Evolutionary conservation across 208 protist species (phyloP).

Genomic region (Leishmania arabica): DNA sequence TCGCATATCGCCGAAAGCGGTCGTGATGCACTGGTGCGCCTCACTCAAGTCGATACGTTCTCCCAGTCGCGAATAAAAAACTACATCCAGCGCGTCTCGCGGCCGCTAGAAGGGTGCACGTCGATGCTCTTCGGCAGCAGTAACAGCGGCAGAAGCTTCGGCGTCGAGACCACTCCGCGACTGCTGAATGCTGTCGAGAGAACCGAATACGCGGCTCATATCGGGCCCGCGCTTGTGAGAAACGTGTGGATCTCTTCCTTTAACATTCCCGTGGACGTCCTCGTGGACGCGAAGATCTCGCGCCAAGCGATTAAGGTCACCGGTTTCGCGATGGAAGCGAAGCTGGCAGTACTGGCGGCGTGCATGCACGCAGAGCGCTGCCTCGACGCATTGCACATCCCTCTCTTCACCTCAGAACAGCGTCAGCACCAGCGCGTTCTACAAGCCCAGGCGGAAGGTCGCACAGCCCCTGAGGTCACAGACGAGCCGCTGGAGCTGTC

Average conservation of each 20-base stretch:
- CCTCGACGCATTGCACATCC: conserved; percentile 69
- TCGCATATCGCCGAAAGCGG: background rate
- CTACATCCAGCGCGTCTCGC: conserved; percentile 33
- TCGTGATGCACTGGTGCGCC: background rate
- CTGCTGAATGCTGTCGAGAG: background rate
- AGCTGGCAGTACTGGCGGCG: conserved; percentile 62
- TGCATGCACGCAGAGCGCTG: conserved; percentile 92
- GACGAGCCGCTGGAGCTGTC: conserved; percentile 38
- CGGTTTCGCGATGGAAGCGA: conserved; percentile 29
- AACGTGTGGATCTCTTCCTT: conserved; percentile 18
- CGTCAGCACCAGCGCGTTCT: conserved; percentile 38
- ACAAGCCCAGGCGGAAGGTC: conserved; percentile 54
- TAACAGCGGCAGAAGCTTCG: background rate
- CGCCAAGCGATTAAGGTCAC: conserved; percentile 30
- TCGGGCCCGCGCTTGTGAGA: background rate
- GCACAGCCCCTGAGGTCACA: conserved; percentile 44
- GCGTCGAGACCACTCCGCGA: background rate
- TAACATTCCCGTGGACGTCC: conserved; percentile 45
- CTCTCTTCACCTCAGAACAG: conserved; percentile 53
- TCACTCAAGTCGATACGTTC: conserved; percentile 31
- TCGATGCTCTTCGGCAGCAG: background rate
- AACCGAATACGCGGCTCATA: background rate
- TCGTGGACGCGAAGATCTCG: conserved; percentile 37
- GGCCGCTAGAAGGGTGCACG: background rate
- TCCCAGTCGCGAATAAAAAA: conserved; percentile 48